Evolutionary conservation across 495 filamentous ascomycete genomes (phyloP).

Genomic region (Hypoxylon lienhwacheense): DNA sequence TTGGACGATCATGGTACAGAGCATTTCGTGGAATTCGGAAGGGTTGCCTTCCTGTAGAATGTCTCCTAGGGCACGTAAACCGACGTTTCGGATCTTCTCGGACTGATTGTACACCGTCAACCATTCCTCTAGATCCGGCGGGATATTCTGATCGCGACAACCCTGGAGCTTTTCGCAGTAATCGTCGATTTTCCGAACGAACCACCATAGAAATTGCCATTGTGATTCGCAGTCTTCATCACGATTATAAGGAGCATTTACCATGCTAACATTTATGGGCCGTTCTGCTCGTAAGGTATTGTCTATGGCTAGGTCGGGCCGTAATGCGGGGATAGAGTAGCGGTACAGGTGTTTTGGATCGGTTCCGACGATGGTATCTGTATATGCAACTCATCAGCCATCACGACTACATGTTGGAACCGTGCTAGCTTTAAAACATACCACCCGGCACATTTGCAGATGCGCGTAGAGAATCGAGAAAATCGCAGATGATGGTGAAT

Average conservation of each 20-base stretch:
- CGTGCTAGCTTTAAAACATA: background rate
- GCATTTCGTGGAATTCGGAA: slow-evolving; percentile 9
- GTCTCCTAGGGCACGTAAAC: slow-evolving; percentile 14
- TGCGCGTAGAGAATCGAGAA: slow-evolving; percentile 8
- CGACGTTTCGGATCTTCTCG: slow-evolving; percentile 11
- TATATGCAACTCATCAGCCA: slow-evolving; percentile 3
- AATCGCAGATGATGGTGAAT: slow-evolving; percentile 7
- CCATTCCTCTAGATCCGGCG: slow-evolving; percentile 11
- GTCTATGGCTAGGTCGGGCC: background rate
- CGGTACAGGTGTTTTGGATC: background rate
- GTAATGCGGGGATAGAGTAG: background rate
- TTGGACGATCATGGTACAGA: slow-evolving; percentile 22
- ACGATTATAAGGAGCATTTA: slow-evolving; percentile 1
- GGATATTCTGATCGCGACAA: background rate
- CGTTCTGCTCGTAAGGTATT: background rate
- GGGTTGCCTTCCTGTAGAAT: slow-evolving; percentile 3
- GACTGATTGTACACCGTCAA: slow-evolving; percentile 3
- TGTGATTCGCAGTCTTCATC: slow-evolving; percentile 9
- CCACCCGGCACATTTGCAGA: background rate
- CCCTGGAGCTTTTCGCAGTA: slow-evolving; percentile 14
- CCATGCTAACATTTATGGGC: slow-evolving; percentile 8
- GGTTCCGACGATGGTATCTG: too few species aligned
- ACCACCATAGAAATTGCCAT: slow-evolving; percentile 12
- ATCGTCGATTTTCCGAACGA: slow-evolving; percentile 14
- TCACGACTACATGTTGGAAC: background rate